These are phyloP conservation scores for Ceratocystiopsis sp. DNA, from an alignment of 2,329 filamentous ascomycete genomes.

Conservation along the genomic window DNA sequence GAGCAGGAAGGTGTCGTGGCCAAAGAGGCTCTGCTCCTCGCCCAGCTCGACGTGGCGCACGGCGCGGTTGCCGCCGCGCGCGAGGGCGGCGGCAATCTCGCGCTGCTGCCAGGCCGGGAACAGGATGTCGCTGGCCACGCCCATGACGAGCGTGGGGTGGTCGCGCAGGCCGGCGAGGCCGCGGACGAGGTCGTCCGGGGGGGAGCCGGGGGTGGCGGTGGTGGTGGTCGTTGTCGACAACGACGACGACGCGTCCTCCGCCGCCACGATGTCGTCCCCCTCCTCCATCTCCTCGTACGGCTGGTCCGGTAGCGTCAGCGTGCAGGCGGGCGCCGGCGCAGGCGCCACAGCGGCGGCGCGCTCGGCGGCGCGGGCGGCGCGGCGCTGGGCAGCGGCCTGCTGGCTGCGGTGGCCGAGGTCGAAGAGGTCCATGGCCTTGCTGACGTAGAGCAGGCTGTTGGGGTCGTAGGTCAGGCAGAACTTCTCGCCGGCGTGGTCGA, in stretches of 20 bases:
- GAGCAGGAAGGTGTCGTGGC: slow-evolving; percentile 88
- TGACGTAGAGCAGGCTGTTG: slow-evolving; percentile 89
- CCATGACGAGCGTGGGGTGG: slow-evolving; percentile 74
- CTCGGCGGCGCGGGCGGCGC: slow-evolving; percentile 16
- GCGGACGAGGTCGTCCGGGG: slow-evolving; percentile 62
- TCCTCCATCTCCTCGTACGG: slow-evolving; percentile 65
- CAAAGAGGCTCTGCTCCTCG: slow-evolving; percentile 86
- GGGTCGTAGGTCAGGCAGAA: slow-evolving; percentile 94
- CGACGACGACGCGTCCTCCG: background rate
- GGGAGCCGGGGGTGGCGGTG: slow-evolving; percentile 16
- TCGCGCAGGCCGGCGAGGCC: slow-evolving; percentile 57
- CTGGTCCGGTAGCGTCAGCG: slow-evolving; percentile 60
- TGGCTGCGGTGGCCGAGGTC: slow-evolving; percentile 67
- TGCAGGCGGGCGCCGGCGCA: slow-evolving; percentile 33
- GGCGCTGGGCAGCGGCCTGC: slow-evolving; percentile 39
- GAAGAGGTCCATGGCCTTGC: slow-evolving; percentile 97
- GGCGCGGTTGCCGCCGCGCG: slow-evolving; percentile 56
- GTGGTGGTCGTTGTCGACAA: slow-evolving; percentile 6
- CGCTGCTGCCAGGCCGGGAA: slow-evolving; percentile 98
- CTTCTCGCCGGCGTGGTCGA: slow-evolving; percentile 96
- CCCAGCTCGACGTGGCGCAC: slow-evolving; percentile 85
- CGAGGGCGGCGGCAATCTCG: slow-evolving; percentile 75
- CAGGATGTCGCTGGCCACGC: slow-evolving; percentile 86
- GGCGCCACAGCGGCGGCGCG: slow-evolving; percentile 32
- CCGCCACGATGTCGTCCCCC: slow-evolving; percentile 17